Base-by-base conservation (phyloP, 176 grass and related monocot genomes). In the Dactylis glomerata region DNA sequence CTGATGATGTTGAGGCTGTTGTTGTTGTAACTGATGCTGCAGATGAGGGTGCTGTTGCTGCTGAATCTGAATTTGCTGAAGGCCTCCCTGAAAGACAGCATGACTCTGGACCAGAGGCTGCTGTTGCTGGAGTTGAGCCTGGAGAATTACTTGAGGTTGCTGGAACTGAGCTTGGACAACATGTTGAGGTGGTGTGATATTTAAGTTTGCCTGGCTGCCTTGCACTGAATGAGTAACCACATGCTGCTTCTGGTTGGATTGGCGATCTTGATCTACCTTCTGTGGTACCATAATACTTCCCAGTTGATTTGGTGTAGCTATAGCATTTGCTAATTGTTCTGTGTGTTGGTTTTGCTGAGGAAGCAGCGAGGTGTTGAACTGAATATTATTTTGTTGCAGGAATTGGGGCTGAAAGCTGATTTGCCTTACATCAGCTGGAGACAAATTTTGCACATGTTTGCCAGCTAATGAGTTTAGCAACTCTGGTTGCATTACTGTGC, bases 311-410 rank as follows among this genome's bases (percentile, higher is more conserved):
- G 82, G 83, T 34, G 86, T 64, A 76, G 67, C 41, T 63, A 82
- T 83, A 32, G 85, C 78, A 54, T 89, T 90, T 1, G 87, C 82
- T 61, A 89, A 74, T 34, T 92, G 92, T 82, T 94, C 85, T 0
- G 73, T 62, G 49, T 91, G 83, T 66, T 88, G 84, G 74, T 76
- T 87, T 86, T 91, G 89, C 68, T 80, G 78, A 87, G 92, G 87
- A 58, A 88, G 22, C 79, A 84, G 22, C 5, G 87, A 58, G 65
- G 77, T 68, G 49, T 85, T 87, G 83, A 91, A 94, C n/a, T 94
- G 89, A n/a, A 86, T 88, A 34, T 84, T 89, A 65, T 89, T 94
- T 85, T 90, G 88, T 73, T 91, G 92, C 89, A 89, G 58, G 54
- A 89, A 83, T 78, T 91, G 89, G 47, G 89, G 70, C 15, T 89